These are phyloP conservation scores for Phytophthora pseudosyringae DNA, from an alignment of 352 stramenopile genomes.

Conservation along the genomic window DNA sequence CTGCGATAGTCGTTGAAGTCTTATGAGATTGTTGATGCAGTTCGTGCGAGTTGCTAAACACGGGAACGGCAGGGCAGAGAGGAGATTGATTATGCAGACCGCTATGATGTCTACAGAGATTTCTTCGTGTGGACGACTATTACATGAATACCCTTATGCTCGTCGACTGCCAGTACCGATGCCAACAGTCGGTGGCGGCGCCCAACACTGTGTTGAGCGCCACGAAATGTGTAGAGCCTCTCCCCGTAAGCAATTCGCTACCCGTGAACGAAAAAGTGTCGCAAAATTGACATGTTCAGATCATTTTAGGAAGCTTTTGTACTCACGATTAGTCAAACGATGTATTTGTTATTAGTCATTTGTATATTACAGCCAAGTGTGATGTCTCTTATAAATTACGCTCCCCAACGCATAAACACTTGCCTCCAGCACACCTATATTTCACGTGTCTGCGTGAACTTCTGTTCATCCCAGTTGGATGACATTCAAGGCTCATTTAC, in stretches of 20 bases:
- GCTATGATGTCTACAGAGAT: no score
- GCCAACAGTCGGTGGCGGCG: no score
- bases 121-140: no score
- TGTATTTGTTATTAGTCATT: not conserved
- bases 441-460: not conserved
- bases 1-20: not conserved
- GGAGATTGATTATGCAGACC: not conserved
- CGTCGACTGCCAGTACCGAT: no score
- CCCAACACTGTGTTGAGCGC: no score
- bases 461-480: not conserved
- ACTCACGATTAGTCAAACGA: not conserved
- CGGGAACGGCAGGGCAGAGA: no score
- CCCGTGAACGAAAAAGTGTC: not conserved
- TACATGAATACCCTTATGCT: no score
- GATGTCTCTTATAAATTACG: not conserved
- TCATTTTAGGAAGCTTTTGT: not conserved
- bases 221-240: no score
- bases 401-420: not conserved
- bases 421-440: not conserved
- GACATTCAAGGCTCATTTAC: slow-evolving; percentile 8
- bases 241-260: no score
- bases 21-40: slow-evolving; percentile 5
- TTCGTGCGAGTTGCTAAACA: slow-evolving; percentile 2
- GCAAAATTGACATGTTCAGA: not conserved
- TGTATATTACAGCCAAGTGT: not conserved